Percentiles rank a stretch among this genome's conserved stretches.
Conservation (phyloP, 108 stramenopile species). For the Nannochloropsis salina region DNA sequence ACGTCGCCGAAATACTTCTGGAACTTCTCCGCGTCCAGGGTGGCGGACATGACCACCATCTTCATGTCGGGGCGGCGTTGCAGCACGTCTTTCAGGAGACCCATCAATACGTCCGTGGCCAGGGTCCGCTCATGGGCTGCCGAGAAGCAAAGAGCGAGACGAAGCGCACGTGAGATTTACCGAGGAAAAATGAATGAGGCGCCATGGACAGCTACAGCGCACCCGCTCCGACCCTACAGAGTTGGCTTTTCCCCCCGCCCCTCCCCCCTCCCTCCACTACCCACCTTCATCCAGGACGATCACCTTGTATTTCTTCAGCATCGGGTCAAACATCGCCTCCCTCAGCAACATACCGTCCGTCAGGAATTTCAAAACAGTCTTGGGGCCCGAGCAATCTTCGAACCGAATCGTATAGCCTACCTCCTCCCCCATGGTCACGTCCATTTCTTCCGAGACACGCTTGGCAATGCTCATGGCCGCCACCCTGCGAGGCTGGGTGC, state of each 20-base stretch:
- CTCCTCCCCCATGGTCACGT: conserved; percentile 82
- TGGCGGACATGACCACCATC: conserved; percentile 96
- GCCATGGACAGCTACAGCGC: no score
- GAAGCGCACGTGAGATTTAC: no score
- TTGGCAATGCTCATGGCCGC: conserved; percentile 93
- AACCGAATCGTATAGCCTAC: conserved; percentile 99
- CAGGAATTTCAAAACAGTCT: conserved; percentile 81
- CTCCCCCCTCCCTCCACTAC: not conserved
- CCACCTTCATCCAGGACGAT: conserved; percentile 86
- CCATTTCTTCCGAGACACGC: conserved; percentile 99
- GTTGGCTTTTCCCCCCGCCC: not conserved
- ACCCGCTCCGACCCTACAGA: no score
- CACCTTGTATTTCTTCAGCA: conserved; percentile 74
- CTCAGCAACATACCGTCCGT: conserved; percentile 68
- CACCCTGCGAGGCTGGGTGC: conserved; percentile 97
- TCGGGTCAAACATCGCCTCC: conserved; percentile 93
- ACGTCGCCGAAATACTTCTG: conserved; percentile 54
- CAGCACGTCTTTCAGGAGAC: conserved; percentile 89
- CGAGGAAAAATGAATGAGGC: no score
- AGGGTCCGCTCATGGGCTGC: conserved; percentile 92
- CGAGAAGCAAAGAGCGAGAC: not conserved
- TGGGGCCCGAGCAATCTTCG: conserved; percentile 74
- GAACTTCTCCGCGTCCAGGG: conserved; percentile 89
- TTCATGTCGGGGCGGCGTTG: conserved; percentile 72
- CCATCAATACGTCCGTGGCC: conserved; percentile 98